Evolutionary conservation across 2,329 filamentous ascomycete genomes (phyloP).

Genomic region (Sporothrix schenckii): DNA sequence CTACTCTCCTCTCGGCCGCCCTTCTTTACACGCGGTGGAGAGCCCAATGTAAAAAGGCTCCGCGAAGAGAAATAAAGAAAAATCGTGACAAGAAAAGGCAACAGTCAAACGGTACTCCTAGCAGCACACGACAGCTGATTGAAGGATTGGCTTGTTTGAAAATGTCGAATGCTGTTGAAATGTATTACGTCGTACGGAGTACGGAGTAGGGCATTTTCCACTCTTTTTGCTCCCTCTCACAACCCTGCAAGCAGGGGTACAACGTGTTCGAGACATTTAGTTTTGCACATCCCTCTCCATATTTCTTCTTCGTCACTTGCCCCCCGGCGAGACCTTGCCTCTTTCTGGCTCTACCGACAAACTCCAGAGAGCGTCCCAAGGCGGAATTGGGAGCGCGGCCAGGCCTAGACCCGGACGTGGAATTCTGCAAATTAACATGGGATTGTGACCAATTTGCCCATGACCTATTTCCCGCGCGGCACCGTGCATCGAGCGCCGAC

Average conservation of each 20-base stretch:
- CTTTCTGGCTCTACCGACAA: not conserved
- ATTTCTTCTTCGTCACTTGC: not conserved
- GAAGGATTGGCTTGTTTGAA: not conserved
- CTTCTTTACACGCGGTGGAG: not conserved
- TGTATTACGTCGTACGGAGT: too few relatives aligned
- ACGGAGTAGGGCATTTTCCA: not conserved
- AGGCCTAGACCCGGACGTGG: too few relatives aligned
- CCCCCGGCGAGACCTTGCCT: not conserved
- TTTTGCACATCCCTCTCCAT: constrained; percentile 17
- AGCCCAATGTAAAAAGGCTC: constrained; percentile 6
- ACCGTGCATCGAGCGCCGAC: not conserved
- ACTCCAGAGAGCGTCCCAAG: not conserved
- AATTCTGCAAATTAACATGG: constrained; percentile 14
- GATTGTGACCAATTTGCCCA: too few relatives aligned
- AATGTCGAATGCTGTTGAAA: not conserved
- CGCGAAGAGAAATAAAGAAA: not conserved
- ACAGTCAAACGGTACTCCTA: not conserved
- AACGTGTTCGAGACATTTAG: constrained; percentile 15
- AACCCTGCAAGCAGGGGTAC: constrained; percentile 21
- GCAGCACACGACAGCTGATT: not conserved
- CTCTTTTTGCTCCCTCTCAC: not conserved
- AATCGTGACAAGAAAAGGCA: not conserved
- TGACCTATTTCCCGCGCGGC: not conserved
- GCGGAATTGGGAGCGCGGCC: not conserved
- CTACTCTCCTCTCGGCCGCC: not conserved